Evolutionary conservation across 441 rosid genomes (phyloP), one percentile per base, ranked within the genome.

Genomic region (Omphalea diandra): DNA sequence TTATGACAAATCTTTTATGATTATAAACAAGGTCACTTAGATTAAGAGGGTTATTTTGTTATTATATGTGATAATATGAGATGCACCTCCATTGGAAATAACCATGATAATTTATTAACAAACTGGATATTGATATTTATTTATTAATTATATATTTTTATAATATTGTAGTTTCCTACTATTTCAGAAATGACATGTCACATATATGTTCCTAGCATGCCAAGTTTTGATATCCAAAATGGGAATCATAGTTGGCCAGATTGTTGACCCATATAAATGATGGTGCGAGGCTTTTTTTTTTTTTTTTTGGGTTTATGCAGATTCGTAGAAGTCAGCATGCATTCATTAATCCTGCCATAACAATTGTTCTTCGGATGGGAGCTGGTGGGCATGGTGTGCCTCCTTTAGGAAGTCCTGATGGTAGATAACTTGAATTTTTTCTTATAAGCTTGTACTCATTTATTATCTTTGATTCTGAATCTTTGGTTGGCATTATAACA

Each of bases 341-440:
- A 71, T 75, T 90, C 77, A 95, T 95, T 73, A 95, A 95, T 85
- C 99, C 99, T 78, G 89, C 99, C 36, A 83, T 93, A 76, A 93
- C 99, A 73, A 88, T 93, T 70, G 88, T 88, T 80, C 93, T 95
- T 58, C 96, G 89, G 73, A 84, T 90, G 93, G 99, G 99, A 65
- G 98, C 99, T 75, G 99, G 99, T 79, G 99, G 99, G 68, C 98
- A 89, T 83, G 99, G 98, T 76, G 99, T 95, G 70, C 99, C 99
- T 74, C 99, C 99, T 73, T 82, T 95, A 67, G 99, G 99, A 73
- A 95, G 95, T 81, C 93, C 96, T 65, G 99, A 95, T 81, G 99
- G 98, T 79, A 20, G 65, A 4, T 65, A 40, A 18, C 54, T 46
- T 32, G 64, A 32, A 65, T 59, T 68, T n/a, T n/a, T n/a, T 41